phyloP scores from a whole-genome alignment of 257 asterid genomes.

The Eucommia ulmoides region DNA sequence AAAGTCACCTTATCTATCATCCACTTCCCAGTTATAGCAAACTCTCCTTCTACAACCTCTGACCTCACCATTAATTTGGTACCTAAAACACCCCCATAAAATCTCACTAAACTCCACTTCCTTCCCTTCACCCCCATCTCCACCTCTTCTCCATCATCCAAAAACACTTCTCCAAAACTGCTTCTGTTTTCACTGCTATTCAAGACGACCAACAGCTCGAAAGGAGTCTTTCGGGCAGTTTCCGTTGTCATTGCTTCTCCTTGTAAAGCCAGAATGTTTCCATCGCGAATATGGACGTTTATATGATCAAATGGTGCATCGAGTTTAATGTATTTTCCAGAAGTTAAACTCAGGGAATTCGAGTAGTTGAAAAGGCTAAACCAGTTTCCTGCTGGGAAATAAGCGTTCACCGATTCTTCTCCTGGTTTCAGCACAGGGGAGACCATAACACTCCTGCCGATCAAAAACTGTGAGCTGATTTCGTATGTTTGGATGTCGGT shows the following conservation, averaged over 20 bases:
- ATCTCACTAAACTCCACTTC: constrained; percentile 31
- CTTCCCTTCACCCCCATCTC: constrained; percentile 33
- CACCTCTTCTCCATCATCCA: constrained; percentile 49
- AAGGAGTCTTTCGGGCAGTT: constrained; percentile 34
- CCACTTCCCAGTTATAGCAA: constrained; percentile 18
- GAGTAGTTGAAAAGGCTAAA: constrained; percentile 44
- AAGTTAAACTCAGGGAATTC: constrained; percentile 13
- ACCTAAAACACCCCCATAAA: constrained; percentile 10
- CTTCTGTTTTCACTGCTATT: constrained; percentile 12
- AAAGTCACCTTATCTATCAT: constrained; percentile 21
- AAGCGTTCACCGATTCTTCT: constrained; percentile 33
- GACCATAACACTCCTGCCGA: constrained; percentile 44
- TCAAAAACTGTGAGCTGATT: constrained; percentile 38
- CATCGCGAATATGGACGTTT: constrained; percentile 40
- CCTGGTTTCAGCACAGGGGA: constrained; percentile 42
- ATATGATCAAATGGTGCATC: constrained; percentile 43
- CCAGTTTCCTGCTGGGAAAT: constrained; percentile 58
- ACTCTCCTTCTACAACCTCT: constrained; percentile 20
- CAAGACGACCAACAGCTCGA: constrained; percentile 29
- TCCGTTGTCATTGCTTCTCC: constrained; percentile 47
- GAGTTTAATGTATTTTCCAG: constrained; percentile 21
- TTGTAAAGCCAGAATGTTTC: constrained; percentile 42
- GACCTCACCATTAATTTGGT: constrained; percentile 15
- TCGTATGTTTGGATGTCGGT: constrained; percentile 27
- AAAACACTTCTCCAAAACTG: constrained; percentile 39